These are phyloP conservation scores for Ophiostoma sp. DNA, from an alignment of 2,329 filamentous ascomycete genomes.

Conservation along the genomic window DNA sequence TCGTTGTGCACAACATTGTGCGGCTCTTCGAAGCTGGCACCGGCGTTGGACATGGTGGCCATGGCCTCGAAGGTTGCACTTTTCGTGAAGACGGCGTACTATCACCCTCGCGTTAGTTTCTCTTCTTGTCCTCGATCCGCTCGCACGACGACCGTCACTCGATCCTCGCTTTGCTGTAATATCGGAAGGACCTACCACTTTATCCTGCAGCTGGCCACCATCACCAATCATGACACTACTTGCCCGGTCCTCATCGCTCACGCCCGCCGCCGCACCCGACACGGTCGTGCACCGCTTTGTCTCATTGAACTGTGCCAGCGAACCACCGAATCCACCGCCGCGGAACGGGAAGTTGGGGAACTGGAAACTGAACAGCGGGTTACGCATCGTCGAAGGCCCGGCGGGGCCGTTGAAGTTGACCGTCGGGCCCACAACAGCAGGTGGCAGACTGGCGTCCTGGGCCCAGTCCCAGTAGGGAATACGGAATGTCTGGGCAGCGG, in stretches of 20 bases:
- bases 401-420: slow-evolving; percentile 33
- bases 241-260: slow-evolving; percentile 40
- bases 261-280: slow-evolving; percentile 40
- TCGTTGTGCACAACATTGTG: slow-evolving; percentile 47
- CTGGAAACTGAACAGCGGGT: slow-evolving; percentile 54
- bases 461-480: slow-evolving; percentile 60
- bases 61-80: slow-evolving; percentile 43
- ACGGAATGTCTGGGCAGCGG: slow-evolving; percentile 49
- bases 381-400: slow-evolving; percentile 39
- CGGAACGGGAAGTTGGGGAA: slow-evolving; percentile 48
- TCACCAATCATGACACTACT: slow-evolving; percentile 32
- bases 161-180: not conserved
- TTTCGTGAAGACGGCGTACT: slow-evolving; percentile 48
- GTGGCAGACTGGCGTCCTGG: slow-evolving; percentile 44
- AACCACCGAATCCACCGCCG: slow-evolving; percentile 35
- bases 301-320: slow-evolving; percentile 36
- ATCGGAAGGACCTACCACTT: slow-evolving; percentile 29
- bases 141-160: not conserved
- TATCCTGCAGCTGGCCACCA: slow-evolving; percentile 34
- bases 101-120: not conserved
- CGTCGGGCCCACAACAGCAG: slow-evolving; percentile 37
- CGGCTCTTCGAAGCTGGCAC: slow-evolving; percentile 46
- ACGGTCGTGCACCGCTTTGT: slow-evolving; percentile 44
- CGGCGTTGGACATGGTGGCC: slow-evolving; percentile 41
- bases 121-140: not conserved